Percentiles rank a stretch among this genome's conserved stretches.
Evolutionary conservation across 2,329 filamentous ascomycete species (phyloP).

Genomic region (Botrytis elliptica): DNA sequence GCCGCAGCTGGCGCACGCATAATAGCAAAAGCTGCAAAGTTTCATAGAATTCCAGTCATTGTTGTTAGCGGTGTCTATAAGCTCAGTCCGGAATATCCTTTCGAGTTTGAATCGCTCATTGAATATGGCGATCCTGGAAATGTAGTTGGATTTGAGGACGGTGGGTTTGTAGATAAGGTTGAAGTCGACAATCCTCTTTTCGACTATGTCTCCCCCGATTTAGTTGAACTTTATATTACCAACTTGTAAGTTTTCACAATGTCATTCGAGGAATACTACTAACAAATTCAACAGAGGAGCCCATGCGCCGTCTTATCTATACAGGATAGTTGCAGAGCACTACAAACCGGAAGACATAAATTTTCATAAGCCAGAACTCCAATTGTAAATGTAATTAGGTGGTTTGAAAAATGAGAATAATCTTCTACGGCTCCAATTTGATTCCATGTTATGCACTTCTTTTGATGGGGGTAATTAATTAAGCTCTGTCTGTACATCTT

Average conservation of each 20-base stretch:
- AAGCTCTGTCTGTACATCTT: neutral
- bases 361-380: constrained; percentile 46
- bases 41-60: constrained; percentile 79
- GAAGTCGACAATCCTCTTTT: constrained; percentile 77
- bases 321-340: constrained; percentile 71
- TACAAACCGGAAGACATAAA: constrained; percentile 72
- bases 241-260: constrained; percentile 61
- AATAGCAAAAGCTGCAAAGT: constrained; percentile 80
- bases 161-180: constrained; percentile 72
- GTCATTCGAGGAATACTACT: constrained; percentile 32
- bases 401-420: constrained; percentile 3
- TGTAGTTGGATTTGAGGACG: constrained; percentile 76
- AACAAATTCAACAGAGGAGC: constrained; percentile 50
- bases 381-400: constrained; percentile 28
- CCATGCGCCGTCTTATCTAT: constrained; percentile 70
- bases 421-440: neutral
- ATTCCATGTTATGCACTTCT: neutral
- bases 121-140: constrained; percentile 82
- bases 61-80: constrained; percentile 92
- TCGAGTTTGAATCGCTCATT: constrained; percentile 76
- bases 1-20: constrained; percentile 80
- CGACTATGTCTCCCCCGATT: constrained; percentile 76
- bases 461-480: neutral
- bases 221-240: constrained; percentile 80
- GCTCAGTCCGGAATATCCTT: constrained; percentile 84